phyloP scores from a whole-genome alignment of 192 early-diverging fungal genomes.

The Podila epicladia region DNA sequence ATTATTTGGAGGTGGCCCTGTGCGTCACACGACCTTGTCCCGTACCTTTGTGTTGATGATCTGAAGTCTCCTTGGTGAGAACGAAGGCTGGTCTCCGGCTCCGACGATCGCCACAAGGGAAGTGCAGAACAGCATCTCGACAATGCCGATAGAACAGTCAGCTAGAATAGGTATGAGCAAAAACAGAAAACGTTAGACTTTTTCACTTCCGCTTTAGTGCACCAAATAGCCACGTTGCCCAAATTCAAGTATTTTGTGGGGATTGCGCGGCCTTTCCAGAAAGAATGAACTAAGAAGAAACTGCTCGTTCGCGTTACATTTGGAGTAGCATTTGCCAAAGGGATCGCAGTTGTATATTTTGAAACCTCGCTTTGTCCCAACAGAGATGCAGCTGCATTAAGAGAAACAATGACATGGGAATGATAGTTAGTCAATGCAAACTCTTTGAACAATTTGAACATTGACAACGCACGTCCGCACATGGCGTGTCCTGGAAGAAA shows the following conservation, averaged over 20 bases:
- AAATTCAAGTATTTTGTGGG: neutral
- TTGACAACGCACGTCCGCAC: neutral
- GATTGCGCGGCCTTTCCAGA: neutral
- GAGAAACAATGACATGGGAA: neutral
- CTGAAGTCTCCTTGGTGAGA: slow-evolving; percentile 90
- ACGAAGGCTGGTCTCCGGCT: slow-evolving; percentile 87
- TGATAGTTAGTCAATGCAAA: neutral
- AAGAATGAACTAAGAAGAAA: neutral
- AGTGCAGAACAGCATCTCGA: slow-evolving; percentile 98
- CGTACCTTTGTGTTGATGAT: slow-evolving; percentile 96
- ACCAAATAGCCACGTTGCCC: neutral
- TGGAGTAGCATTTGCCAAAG: slow-evolving; percentile 93
- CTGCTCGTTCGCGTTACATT: slow-evolving; percentile 59
- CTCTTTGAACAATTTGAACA: neutral
- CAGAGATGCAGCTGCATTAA: slow-evolving; percentile 83
- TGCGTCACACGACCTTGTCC: neutral
- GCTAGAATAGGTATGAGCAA: slow-evolving; percentile 42
- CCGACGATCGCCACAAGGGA: slow-evolving; percentile 97
- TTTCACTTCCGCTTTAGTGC: neutral
- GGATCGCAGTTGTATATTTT: slow-evolving; percentile 98
- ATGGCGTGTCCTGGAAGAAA: neutral
- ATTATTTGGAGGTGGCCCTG: too few species aligned
- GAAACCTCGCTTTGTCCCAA: slow-evolving; percentile 87
- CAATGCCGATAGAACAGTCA: slow-evolving; percentile 91
- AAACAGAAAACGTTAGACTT: neutral